Percentiles rank a stretch among this genome's conserved stretches.
phyloP scores from a whole-genome alignment of 495 filamentous ascomycete genomes.

The Clohesyomyces aquaticus region DNA sequence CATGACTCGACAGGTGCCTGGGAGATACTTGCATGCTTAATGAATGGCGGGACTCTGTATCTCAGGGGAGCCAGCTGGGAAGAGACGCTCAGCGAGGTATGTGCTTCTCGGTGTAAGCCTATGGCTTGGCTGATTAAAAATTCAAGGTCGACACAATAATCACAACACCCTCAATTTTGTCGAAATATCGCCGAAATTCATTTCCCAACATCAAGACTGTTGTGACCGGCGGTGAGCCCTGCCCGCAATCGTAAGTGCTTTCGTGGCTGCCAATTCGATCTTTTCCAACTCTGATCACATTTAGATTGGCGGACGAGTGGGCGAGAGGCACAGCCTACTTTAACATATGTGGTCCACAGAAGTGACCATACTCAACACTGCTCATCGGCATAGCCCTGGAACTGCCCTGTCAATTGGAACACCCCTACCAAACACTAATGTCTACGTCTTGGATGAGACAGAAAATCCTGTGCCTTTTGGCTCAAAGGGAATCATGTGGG shows the following conservation, averaged over 20 bases:
- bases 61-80: slow-evolving; percentile 25
- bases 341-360: slow-evolving; percentile 34
- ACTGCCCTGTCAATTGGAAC: slow-evolving; percentile 22
- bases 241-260: slow-evolving; percentile 19
- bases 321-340: slow-evolving; percentile 26
- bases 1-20: slow-evolving; percentile 20
- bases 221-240: slow-evolving; percentile 28
- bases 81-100: slow-evolving; percentile 21
- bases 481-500: slow-evolving; percentile 29
- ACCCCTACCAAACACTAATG: slow-evolving; percentile 31
- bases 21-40: slow-evolving; percentile 31
- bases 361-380: slow-evolving; percentile 31
- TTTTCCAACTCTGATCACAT: background rate
- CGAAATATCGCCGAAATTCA: slow-evolving; percentile 9
- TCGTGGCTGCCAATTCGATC: background rate
- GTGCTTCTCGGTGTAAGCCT: background rate
- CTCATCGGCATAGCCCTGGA: slow-evolving; percentile 28
- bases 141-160: slow-evolving; percentile 26
- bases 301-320: slow-evolving; percentile 29
- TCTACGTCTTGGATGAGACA: slow-evolving; percentile 28
- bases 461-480: slow-evolving; percentile 25
- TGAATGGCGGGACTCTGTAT: slow-evolving; percentile 30
- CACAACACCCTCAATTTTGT: slow-evolving; percentile 29
- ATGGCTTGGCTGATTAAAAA: background rate
- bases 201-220: slow-evolving; percentile 33